phyloP scores from a whole-genome alignment of 1,284 basidiomycete genomes.

The Trichosporon asahii region DNA sequence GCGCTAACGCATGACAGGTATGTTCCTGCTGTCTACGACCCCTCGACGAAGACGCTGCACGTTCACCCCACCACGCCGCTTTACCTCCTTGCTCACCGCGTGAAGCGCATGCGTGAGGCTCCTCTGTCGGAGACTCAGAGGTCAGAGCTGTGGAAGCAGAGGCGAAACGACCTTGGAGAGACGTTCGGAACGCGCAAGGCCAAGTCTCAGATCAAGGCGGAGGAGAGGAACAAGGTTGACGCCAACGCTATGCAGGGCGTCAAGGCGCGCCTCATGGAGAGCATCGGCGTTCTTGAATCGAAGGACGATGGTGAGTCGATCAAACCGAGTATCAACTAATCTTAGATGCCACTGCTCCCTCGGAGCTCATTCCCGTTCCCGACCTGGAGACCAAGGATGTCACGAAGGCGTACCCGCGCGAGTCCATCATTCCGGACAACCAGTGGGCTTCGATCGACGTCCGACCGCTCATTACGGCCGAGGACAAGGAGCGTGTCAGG shows the following conservation, averaged over 20 bases:
- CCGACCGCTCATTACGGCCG: constrained; percentile 58
- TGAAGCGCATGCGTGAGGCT: constrained; percentile 68
- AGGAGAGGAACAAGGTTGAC: constrained; percentile 79
- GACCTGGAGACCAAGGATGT: constrained; percentile 63
- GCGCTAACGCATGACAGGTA: constrained; percentile 36
- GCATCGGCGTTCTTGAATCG: constrained; percentile 66
- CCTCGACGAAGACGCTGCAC: constrained; percentile 63
- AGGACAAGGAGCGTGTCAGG: constrained; percentile 58
- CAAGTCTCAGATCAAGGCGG: constrained; percentile 73
- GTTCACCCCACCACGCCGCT: constrained; percentile 65
- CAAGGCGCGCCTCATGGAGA: constrained; percentile 69
- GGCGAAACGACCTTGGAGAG: constrained; percentile 75
- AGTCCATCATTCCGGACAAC: constrained; percentile 68
- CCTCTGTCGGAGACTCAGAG: constrained; percentile 34
- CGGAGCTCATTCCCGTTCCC: constrained; percentile 65
- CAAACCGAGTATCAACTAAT: not conserved
- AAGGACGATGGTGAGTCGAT: constrained; percentile 20
- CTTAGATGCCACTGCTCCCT: constrained; percentile 27
- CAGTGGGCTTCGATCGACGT: constrained; percentile 56
- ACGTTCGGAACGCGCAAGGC: constrained; percentile 92
- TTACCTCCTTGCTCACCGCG: constrained; percentile 69
- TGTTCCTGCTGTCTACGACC: constrained; percentile 58
- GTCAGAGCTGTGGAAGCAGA: constrained; percentile 58
- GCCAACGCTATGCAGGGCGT: constrained; percentile 77
- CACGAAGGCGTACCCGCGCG: constrained; percentile 70